Percentiles rank a stretch among this genome's conserved stretches.
Evolutionary conservation across 2,329 filamentous ascomycete species (phyloP).

Genomic region (Penicillium freii): DNA sequence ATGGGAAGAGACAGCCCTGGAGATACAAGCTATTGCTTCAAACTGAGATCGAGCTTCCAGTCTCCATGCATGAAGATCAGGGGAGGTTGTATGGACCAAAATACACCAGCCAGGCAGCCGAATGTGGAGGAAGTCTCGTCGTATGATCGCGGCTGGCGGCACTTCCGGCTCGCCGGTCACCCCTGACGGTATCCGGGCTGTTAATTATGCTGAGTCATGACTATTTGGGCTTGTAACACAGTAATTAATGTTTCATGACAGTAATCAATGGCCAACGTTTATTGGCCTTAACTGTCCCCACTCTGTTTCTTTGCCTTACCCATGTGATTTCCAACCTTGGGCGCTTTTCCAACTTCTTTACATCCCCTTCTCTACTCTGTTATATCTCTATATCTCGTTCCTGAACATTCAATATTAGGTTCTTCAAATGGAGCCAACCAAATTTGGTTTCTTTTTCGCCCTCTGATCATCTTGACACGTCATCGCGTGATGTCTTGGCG

Average conservation of each 20-base stretch:
- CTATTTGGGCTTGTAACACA: neutral
- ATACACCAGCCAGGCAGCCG: neutral
- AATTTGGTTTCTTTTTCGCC: neutral
- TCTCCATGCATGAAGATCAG: constrained; percentile 11
- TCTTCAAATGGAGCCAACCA: neutral
- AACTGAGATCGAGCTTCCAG: neutral
- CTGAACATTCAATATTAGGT: neutral
- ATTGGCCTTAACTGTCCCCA: neutral
- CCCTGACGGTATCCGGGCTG: neutral
- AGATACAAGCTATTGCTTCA: neutral
- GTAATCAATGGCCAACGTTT: neutral
- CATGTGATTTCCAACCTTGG: constrained; percentile 6
- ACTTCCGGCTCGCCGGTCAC: constrained; percentile 25
- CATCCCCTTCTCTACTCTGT: neutral
- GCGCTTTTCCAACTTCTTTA: neutral
- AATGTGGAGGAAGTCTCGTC: constrained; percentile 11
- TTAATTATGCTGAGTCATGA: constrained; percentile 9
- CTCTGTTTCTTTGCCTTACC: neutral
- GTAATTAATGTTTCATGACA: neutral
- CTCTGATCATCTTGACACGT: constrained; percentile 7
- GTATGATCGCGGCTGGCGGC: constrained; percentile 35
- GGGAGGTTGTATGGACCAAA: neutral
- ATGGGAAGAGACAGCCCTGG: neutral
- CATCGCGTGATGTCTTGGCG: constrained; percentile 4
- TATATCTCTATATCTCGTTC: neutral